Evolutionary conservation across 2,329 filamentous ascomycete species (phyloP).

Genomic region (Fulvia fulva): DNA sequence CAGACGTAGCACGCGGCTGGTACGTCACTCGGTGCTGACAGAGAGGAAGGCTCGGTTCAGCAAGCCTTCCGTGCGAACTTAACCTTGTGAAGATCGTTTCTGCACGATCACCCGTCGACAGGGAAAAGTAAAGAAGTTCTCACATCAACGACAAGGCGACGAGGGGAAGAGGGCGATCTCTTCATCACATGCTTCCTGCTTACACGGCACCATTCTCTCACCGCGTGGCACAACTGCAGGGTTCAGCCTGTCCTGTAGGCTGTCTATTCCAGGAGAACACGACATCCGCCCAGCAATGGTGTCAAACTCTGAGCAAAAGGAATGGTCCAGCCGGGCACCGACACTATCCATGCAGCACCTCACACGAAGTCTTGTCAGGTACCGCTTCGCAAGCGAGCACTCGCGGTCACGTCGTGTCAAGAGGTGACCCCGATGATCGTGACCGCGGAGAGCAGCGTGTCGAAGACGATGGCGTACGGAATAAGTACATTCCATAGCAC

Average conservation of each 20-base stretch:
- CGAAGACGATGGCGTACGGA: background rate
- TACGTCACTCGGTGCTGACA: background rate
- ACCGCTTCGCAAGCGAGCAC: background rate
- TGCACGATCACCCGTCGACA: background rate
- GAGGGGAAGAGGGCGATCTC: background rate
- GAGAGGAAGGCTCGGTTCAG: background rate
- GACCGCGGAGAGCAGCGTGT: background rate
- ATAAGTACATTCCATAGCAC: no score
- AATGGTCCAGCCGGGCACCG: background rate
- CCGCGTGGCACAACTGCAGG: background rate
- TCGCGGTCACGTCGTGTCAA: background rate
- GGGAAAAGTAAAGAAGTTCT: background rate
- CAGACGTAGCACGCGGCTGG: background rate
- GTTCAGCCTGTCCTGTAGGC: background rate
- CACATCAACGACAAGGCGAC: background rate
- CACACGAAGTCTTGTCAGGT: background rate
- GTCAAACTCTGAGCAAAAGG: background rate
- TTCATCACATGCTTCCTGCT: background rate
- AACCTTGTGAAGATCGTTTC: background rate
- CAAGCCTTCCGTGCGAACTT: background rate
- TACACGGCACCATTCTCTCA: background rate
- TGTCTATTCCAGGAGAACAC: background rate
- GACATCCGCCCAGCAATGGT: background rate
- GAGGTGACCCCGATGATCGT: background rate
- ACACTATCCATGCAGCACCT: background rate